Conservation (phyloP, 768 basidiomycete genomes). For the Hebeloma cylindrosporum region DNA sequence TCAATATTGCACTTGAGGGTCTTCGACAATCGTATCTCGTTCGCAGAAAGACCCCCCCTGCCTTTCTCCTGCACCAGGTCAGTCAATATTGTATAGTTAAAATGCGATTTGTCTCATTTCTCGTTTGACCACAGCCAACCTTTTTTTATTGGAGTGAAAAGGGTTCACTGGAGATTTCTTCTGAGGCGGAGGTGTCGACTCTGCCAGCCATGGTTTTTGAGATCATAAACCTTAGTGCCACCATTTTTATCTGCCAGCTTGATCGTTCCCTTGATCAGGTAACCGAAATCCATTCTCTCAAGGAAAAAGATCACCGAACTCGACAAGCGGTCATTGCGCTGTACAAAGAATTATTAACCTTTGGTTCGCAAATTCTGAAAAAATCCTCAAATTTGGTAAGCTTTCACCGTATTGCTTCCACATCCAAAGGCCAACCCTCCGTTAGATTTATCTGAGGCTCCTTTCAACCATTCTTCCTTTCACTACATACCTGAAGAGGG, state of each 20-base stretch:
- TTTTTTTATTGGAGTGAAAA: constrained; percentile 47
- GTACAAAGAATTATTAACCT: constrained; percentile 5
- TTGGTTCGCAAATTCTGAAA: constrained; percentile 5
- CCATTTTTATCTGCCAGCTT: constrained; percentile 37
- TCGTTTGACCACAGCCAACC: constrained; percentile 44
- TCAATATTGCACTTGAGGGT: constrained; percentile 10
- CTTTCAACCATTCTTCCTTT: constrained; percentile 38
- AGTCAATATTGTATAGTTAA: neutral
- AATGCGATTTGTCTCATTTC: neutral
- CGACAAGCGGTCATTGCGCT: constrained; percentile 10
- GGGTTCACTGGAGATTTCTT: constrained; percentile 26
- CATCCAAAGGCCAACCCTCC: neutral
- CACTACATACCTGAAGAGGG: constrained; percentile 43
- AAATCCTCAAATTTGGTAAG: constrained; percentile 5
- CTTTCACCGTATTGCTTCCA: neutral
- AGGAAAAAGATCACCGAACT: constrained; percentile 10
- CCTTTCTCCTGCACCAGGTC: constrained; percentile 45
- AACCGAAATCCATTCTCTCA: neutral
- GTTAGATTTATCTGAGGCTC: constrained; percentile 33
- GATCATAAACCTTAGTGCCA: constrained; percentile 41
- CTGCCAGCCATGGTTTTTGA: constrained; percentile 39
- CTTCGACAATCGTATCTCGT: constrained; percentile 11
- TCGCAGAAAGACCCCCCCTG: constrained; percentile 31
- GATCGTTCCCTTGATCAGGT: constrained; percentile 11
- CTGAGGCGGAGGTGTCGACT: constrained; percentile 22